Base-by-base conservation (phyloP, 805 yeast genomes). In the Lipomyces anomalus region DNA sequence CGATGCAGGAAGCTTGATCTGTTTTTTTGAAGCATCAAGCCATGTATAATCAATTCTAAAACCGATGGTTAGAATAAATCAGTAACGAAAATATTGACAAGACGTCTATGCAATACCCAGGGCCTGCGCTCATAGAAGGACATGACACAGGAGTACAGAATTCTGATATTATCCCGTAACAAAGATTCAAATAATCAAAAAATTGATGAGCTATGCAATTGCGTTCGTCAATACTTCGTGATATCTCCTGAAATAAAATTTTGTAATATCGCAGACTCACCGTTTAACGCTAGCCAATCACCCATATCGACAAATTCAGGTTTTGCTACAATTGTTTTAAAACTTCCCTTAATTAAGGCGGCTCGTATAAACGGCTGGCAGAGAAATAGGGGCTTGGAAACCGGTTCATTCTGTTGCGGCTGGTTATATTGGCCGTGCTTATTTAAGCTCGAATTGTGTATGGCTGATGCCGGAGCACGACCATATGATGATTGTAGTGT, bases 91-190 rank as follows among this genome's bases (percentile, higher is more conserved):
- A 29, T n/a, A n/a, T n/a, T n/a, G n/a, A n/a, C n/a, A n/a, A n/a
- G n/a, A n/a, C n/a, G n/a, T n/a, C n/a, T n/a, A n/a, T n/a, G n/a
- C n/a, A n/a, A n/a, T 40, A 52, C 57, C 81, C 81, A 2, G 95
- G 87, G 3, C 96, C 98, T 0, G 97, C 98, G 57, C 79, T 87
- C 98, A 92, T 92, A 1, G 90, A 82, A 9, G 95, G 95, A 58
- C 81, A 86, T 23, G 81, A 76, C 57, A 85, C 94, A 0, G 95
- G 89, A 1, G 95, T 87, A 34, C 90, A 86, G 57, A 85, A 88
- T 57, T 90, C 97, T 2, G 88, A 76, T 36, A 92, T 76, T n/a
- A 88, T 84, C 1, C 92, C 94, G 62, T 86, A 88, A 59, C 90
- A 88, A 61, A 84, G 92, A 56, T 84, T 83, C 47, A 92, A 66